Conservation (phyloP, 148 eudicot genomes). For the Polygonum maritimum region DNA sequence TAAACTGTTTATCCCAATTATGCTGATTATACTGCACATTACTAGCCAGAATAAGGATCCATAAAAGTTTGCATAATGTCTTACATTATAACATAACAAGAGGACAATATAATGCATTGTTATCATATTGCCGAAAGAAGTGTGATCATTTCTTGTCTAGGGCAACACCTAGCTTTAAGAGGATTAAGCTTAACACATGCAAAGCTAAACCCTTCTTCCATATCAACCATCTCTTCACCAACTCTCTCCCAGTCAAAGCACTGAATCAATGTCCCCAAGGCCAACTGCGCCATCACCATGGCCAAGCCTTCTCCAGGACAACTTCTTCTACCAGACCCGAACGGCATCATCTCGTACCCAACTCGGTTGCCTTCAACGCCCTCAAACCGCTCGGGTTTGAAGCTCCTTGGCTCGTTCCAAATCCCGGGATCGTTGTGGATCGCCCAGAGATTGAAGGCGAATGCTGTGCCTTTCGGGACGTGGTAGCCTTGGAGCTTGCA, state of each 20-base stretch:
- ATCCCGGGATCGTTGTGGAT: constrained; percentile 24
- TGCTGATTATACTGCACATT: background rate
- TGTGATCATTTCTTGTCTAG: background rate
- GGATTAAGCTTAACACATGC: constrained; percentile 3
- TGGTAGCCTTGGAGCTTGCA: constrained; percentile 21
- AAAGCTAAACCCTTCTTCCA: constrained; percentile 1
- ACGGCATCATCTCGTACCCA: constrained; percentile 26
- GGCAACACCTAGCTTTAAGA: constrained; percentile 8
- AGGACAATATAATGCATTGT: no score
- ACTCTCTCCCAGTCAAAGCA: constrained; percentile 23
- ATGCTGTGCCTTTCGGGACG: constrained; percentile 9
- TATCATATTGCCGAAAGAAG: background rate
- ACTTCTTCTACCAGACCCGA: constrained; percentile 20
- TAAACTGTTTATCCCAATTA: background rate
- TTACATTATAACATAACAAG: no score
- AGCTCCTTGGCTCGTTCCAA: background rate
- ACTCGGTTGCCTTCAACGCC: background rate
- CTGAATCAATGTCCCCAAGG: constrained; percentile 22
- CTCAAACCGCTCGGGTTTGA: constrained; percentile 26
- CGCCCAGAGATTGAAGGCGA: constrained; percentile 31
- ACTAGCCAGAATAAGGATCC: no score
- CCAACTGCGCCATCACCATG: constrained; percentile 2
- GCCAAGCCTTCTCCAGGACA: constrained; percentile 28
- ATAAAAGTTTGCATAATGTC: no score
- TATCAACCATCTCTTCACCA: constrained; percentile 14